Evolutionary conservation across 2,329 filamentous ascomycete species (phyloP), one percentile per base, ranked within the genome.

Genomic region (Diplodia sapinea): DNA sequence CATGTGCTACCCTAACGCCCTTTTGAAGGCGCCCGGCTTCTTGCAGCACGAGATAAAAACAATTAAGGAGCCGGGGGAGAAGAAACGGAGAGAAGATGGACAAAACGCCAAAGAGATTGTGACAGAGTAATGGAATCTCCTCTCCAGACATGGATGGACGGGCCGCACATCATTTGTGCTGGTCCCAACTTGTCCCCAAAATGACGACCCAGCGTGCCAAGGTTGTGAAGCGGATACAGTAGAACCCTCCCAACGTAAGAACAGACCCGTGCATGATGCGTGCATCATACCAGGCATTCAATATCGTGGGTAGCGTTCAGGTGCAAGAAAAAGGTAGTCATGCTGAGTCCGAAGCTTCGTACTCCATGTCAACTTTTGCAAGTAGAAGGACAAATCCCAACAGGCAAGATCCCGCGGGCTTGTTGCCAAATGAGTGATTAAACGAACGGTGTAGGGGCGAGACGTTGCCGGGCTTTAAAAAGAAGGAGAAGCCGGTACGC

Each of bases 181-280:
- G n/a, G 23, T 47, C 59, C 59, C 59, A 63, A 63, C n/a, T 51
- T 26, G 15, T 51, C 49, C 36, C 64, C 52, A 50, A 57, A 66
- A 26, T 11, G 52, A 66, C 64, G 64, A 57, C 64, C 64, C 64
- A 66, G 64, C 64, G 64, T 66, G 59, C 47, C 59, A 51, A 38
- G n/a, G 33, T 63, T 31, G 59, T 43, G 59, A 63, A 63, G 59
- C 59, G 40, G 59, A 63, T 51, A 51, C 17, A 26, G 33, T 40
- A 51, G 43, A 63, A 51, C 59, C 38, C 59, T 31, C 59, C 43
- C 31, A 20, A 63, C 59, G 59, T 38, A 31, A 63, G 40, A 63
- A 63, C 59, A 63, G 43, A 26, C 43, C 57, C 47, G 50, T 51
- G 59, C 59, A 63, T 63, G 59, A 63, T 63, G 59, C 59, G 31